Percentiles rank a stretch among this genome's conserved stretches.
These are phyloP conservation scores for Astragalus glycyphyllos DNA, from an alignment of 306 rosid genomes.

Conservation along the genomic window DNA sequence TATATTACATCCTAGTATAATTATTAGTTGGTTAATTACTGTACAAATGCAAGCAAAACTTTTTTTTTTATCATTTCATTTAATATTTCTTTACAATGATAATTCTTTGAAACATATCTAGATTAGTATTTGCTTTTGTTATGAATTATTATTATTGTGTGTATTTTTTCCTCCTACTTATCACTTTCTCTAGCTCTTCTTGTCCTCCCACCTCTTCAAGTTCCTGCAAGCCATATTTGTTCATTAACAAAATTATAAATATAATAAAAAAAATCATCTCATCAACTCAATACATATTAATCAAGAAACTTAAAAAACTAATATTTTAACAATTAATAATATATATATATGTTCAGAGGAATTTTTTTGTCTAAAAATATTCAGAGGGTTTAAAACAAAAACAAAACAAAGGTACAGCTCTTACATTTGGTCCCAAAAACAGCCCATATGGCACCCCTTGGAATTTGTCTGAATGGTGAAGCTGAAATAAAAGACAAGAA, in stretches of 20 bases:
- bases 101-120: constrained; percentile 28
- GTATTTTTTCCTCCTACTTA: constrained; percentile 63
- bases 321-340: not conserved
- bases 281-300: no score
- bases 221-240: constrained; percentile 62
- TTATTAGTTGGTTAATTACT: not conserved
- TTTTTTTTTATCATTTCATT: constrained; percentile 29
- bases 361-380: no score
- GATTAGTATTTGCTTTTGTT: constrained; percentile 6
- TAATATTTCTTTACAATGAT: constrained; percentile 42
- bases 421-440: constrained; percentile 93
- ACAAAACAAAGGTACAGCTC: constrained; percentile 11
- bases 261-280: no score
- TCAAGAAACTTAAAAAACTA: no score
- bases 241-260: not conserved
- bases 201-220: constrained; percentile 88
- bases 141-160: constrained; percentile 40
- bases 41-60: constrained; percentile 19
- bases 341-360: not conserved
- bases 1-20: not conserved
- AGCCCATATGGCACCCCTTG: constrained; percentile 93
- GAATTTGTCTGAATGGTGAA: constrained; percentile 93
- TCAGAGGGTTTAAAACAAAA: not conserved
- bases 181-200: constrained; percentile 87
- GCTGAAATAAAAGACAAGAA: constrained; percentile 58